phyloP scores from a whole-genome alignment of 768 basidiomycete species.

The Cystofilobasidium capitatum region DNA sequence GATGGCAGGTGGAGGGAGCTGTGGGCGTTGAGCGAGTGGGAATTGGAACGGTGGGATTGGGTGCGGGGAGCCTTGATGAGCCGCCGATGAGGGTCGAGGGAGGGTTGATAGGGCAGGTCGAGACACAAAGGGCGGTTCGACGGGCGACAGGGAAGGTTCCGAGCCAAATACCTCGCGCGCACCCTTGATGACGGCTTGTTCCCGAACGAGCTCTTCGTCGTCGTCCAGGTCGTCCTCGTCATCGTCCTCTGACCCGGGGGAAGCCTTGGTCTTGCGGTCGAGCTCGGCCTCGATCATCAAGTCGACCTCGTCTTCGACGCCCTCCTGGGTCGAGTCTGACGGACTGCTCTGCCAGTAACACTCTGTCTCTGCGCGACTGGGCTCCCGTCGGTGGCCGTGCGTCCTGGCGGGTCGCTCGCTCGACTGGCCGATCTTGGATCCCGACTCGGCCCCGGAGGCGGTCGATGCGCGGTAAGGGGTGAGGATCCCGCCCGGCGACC shows the following conservation, averaged over 20 bases:
- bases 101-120: background rate
- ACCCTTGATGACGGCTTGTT: too few relatives aligned
- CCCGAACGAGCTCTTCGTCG: background rate
- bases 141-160: background rate
- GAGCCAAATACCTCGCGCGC: background rate
- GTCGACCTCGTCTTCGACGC: background rate
- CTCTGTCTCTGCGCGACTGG: background rate
- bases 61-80: too few relatives aligned
- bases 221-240: background rate
- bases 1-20: too few relatives aligned
- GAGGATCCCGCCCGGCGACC: background rate
- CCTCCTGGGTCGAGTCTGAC: background rate
- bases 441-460: background rate
- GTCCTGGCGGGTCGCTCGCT: too few relatives aligned
- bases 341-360: background rate
- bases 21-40: too few relatives aligned
- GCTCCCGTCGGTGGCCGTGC: background rate
- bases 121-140: background rate
- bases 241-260: background rate
- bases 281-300: background rate
- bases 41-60: too few relatives aligned
- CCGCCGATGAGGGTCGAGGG: too few relatives aligned
- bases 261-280: background rate
- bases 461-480: background rate
- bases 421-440: background rate